A percentile compares a stretch with the other conserved stretches of the same genome.
Evolutionary conservation across 2,329 filamentous ascomycete species (phyloP).

Genomic region (Passalora sequoiae): DNA sequence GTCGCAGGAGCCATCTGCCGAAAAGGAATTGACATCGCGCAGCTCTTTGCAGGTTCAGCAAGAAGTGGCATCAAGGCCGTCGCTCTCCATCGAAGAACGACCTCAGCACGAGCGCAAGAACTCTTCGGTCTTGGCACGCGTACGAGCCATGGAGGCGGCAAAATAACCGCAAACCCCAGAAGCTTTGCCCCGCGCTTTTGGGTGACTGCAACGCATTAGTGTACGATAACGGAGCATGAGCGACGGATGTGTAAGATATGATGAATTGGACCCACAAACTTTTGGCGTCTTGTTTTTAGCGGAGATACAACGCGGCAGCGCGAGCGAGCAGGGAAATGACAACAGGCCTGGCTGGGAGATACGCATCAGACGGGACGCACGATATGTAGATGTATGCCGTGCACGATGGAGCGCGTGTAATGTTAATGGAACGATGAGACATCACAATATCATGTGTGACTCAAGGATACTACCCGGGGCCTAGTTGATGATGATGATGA

Average conservation of each 20-base stretch:
- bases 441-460: too few species aligned
- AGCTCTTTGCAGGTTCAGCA: constrained; percentile 6
- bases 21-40: constrained; percentile 5
- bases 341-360: background rate
- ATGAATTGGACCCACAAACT: background rate
- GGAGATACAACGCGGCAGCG: background rate
- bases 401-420: background rate
- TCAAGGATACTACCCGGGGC: too few species aligned
- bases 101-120: constrained; percentile 15
- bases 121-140: constrained; percentile 21
- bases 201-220: too few species aligned
- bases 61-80: constrained; percentile 7
- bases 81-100: constrained; percentile 10
- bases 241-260: constrained; percentile 2
- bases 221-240: too few species aligned
- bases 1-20: background rate
- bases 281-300: background rate
- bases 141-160: constrained; percentile 24
- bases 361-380: background rate
- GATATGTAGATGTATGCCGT: too few species aligned
- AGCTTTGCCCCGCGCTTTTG: background rate
- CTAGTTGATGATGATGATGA: too few species aligned
- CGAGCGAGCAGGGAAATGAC: background rate
- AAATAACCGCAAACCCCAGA: background rate
- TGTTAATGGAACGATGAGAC: background rate